These are phyloP conservation scores for Solanum lycopersicoides DNA, from an alignment of 257 asterid species.

Conservation along the genomic window DNA sequence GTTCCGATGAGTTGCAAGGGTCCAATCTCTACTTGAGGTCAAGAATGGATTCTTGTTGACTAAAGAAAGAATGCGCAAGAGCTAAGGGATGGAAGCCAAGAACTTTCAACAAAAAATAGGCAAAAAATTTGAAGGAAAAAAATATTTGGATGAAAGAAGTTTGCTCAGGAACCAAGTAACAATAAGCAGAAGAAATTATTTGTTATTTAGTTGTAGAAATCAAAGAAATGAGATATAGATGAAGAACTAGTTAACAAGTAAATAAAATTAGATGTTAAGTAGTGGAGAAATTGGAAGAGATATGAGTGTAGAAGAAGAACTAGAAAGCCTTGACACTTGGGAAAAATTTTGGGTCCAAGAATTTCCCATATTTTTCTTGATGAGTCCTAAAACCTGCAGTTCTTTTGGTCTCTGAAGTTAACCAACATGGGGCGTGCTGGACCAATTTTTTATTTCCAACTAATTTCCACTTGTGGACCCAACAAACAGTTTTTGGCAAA, in stretches of 20 bases:
- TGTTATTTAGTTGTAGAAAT: neutral
- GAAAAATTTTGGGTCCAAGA: neutral
- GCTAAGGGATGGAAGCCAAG: neutral
- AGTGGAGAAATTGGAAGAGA: neutral
- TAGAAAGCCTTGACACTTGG: neutral
- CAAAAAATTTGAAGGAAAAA: neutral
- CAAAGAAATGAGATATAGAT: neutral
- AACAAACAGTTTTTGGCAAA: neutral
- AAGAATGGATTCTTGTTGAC: neutral
- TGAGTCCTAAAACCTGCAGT: neutral
- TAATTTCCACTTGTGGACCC: neutral
- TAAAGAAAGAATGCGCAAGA: neutral
- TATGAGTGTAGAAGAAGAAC: neutral
- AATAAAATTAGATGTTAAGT: neutral
- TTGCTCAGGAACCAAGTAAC: neutral
- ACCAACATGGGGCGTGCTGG: too few species aligned
- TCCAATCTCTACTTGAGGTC: neutral
- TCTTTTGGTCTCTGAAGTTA: neutral
- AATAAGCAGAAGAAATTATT: neutral
- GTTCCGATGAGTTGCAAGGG: neutral
- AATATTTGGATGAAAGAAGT: neutral
- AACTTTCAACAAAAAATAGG: neutral
- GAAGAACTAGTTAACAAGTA: neutral
- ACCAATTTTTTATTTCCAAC: neutral
- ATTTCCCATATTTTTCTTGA: neutral